phyloP scores from a whole-genome alignment of 208 protist species.

The Trypanosoma caninum region DNA sequence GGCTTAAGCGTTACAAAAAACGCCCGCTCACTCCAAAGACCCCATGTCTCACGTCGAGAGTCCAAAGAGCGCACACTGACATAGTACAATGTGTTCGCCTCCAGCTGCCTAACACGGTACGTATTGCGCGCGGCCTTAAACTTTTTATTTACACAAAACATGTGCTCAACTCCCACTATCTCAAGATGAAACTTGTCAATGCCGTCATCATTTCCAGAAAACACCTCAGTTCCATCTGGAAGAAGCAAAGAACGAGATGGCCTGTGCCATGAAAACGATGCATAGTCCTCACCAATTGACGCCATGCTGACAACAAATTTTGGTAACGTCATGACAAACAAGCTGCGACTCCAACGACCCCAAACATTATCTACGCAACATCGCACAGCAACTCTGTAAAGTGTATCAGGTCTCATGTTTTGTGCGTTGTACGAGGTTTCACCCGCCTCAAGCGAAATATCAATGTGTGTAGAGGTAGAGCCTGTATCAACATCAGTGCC shows the following conservation, averaged over 20 bases:
- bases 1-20: constrained; percentile 85
- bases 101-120: constrained; percentile 72
- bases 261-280: constrained; percentile 65
- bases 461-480: constrained; percentile 34
- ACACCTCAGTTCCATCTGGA: constrained; percentile 56
- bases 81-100: constrained; percentile 75
- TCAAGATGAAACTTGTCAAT: constrained; percentile 80
- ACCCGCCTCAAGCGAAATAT: constrained; percentile 26
- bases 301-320: constrained; percentile 62
- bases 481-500: constrained; percentile 34
- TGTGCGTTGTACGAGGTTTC: constrained; percentile 48
- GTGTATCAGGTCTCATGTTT: constrained; percentile 56
- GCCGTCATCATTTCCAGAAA: constrained; percentile 43
- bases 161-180: constrained; percentile 52
- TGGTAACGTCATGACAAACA: constrained; percentile 78
- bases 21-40: constrained; percentile 67
- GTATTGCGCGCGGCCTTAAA: constrained; percentile 66
- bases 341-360: constrained; percentile 78
- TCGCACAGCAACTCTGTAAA: constrained; percentile 80
- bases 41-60: constrained; percentile 35
- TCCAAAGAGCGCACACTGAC: constrained; percentile 72
- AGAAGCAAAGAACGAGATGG: constrained; percentile 42
- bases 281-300: constrained; percentile 83
- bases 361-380: constrained; percentile 80
- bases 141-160: constrained; percentile 65